Evolutionary conservation across 1,139 yeast genomes (phyloP), one percentile per base, ranked within the genome.

Genomic region (Eremothecium gossypii): DNA sequence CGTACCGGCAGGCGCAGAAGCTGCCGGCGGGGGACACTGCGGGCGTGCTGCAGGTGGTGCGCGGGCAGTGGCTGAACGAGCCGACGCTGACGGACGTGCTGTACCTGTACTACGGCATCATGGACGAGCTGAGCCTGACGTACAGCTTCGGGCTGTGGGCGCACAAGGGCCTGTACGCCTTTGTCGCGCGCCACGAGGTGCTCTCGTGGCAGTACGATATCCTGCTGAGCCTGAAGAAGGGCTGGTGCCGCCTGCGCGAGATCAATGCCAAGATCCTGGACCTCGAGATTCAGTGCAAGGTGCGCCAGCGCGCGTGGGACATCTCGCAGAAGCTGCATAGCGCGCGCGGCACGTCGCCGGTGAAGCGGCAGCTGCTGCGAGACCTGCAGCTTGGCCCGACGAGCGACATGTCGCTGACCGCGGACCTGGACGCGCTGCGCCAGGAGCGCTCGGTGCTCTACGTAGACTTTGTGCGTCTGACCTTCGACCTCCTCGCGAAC

Each of bases 131-230:
- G 13, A 62, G 72, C 30, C 61, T 79, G 26, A 60, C 79, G 33
- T 75, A 67, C 60, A 79, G 77, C 53, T 57, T 80, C 27, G 72
- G 73, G 12, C 58, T 79, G 1, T 66, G 79, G 50, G 60, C 65
- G 3, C 70, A 70, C 45, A 58, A 62, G 9, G 37, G 58, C 11
- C 51, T 73, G 36, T 64, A 67, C 48, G 48, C 50, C 28, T 51
- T 69, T 49, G 72, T 70, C 20, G 58, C 63, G 7, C 67, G 69
- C 53, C 82, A 79, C 55, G 84, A 77, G 58, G 66, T 76, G 1
- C 64, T 73, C 40, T 76, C 82, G 0, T 80, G 87, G 86, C 77
- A 77, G 58, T 69, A 69, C 39, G 81, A 77, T 53, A 77, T 82
- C 12, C 49, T 79, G 36, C 57, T 77, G 3, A 78, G 76, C 1